Evolutionary conservation across 2,329 filamentous ascomycete genomes (phyloP), one percentile per base, ranked within the genome.

Genomic region (Nemania sp.): DNA sequence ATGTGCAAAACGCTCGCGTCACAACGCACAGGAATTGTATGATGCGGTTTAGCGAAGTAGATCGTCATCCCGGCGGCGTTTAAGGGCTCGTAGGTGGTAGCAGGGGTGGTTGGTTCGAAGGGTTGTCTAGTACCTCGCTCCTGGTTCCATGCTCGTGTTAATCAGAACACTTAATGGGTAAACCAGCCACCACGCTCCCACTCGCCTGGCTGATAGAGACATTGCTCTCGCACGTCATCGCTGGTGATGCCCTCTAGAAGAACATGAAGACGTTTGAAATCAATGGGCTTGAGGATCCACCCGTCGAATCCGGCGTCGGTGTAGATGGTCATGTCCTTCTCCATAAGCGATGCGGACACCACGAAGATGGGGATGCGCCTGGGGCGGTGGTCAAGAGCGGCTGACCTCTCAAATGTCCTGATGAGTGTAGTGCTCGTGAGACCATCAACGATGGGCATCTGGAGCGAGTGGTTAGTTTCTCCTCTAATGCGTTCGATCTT

Each of bases 141-240:
- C n/a, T 4, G 15, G 10, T 34, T 47, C 25, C 18, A 21, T 53
- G 47, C 51, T 32, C 17, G 34, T 15, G 35, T 47, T 11, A 34
- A 21, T 37, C 37, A 35, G 2, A 53, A 37, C 6, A 46, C 35
- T 43, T 57, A 60, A 48, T 55, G 57, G 37, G n/a, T 55, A 57
- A 96, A 95, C 92, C 92, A 97, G 1, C 92, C 92, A 3, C 92
- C 92, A n/a, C 80, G 78, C 68, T 96, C 92, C 92, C 92, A 97
- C 47, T 87, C 74, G 0, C 92, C 91, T 2, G 85, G 79, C 46
- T 80, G 75, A 70, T 96, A 96, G 0, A 92, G 72, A 67, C 86
- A 88, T n/a, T 79, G 74, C 17, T 83, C 75, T 17, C 91, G 82
- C 0, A 82, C 76, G 0, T 83, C 76, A 0, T 82, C 77, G 47